Evolutionary conservation across 2,329 filamentous ascomycete genomes (phyloP).

Genomic region (Epichloe brachyelytri): DNA sequence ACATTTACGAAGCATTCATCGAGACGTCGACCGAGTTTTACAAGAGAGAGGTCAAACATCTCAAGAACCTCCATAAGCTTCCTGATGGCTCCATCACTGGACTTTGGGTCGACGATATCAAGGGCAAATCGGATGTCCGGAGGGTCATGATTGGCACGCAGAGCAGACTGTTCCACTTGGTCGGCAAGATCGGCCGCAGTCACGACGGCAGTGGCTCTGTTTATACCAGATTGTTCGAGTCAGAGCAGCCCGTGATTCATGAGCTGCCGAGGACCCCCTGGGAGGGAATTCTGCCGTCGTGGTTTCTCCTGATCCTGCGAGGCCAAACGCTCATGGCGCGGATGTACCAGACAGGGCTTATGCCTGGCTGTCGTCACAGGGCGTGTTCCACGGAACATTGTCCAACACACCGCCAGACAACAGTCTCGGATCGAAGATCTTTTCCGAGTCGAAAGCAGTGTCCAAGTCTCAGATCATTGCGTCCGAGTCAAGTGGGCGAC

Average conservation of each 20-base stretch:
- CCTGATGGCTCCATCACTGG: slow-evolving; percentile 76
- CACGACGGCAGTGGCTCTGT: slow-evolving; percentile 75
- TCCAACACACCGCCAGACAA: slow-evolving; percentile 45
- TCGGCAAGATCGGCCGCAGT: slow-evolving; percentile 61
- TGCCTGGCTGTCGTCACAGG: slow-evolving; percentile 82
- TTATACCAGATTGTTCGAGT: slow-evolving; percentile 79
- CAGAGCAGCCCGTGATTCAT: slow-evolving; percentile 65
- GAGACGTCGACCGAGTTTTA: slow-evolving; percentile 94
- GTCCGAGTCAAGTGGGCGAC: slow-evolving; percentile 51
- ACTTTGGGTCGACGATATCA: slow-evolving; percentile 66
- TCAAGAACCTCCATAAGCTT: slow-evolving; percentile 71
- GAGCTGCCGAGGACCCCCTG: slow-evolving; percentile 48
- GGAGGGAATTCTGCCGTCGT: slow-evolving; percentile 51
- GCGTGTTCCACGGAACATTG: slow-evolving; percentile 77
- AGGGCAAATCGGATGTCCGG: slow-evolving; percentile 55
- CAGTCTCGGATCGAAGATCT: slow-evolving; percentile 58
- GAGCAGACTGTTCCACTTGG: slow-evolving; percentile 65
- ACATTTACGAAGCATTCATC: slow-evolving; percentile 89
- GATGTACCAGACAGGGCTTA: slow-evolving; percentile 59
- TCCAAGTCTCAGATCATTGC: slow-evolving; percentile 60
- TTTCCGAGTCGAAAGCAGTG: slow-evolving; percentile 67
- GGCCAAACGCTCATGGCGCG: slow-evolving; percentile 41
- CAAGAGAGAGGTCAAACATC: slow-evolving; percentile 82
- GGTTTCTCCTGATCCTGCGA: slow-evolving; percentile 61
- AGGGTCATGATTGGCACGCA: slow-evolving; percentile 72